phyloP scores from a whole-genome alignment of 257 asterid genomes.

The Nicotiana sylvestris region DNA sequence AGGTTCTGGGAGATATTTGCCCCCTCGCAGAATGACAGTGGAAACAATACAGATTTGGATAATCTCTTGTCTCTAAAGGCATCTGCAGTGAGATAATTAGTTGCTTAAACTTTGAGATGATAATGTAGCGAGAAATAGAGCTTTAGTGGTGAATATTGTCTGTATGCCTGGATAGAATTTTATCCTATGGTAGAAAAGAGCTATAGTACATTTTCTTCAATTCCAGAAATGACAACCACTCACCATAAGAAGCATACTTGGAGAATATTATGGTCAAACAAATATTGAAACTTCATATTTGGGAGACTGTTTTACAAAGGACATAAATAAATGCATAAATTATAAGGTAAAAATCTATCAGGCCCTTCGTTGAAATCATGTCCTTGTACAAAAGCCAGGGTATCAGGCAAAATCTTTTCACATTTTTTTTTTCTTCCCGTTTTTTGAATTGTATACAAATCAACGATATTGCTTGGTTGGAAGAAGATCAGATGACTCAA shows the following conservation, averaged over 20 bases:
- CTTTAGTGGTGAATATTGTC: not conserved
- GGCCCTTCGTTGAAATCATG: not conserved
- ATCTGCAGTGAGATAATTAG: conserved; percentile 43
- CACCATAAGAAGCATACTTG: not conserved
- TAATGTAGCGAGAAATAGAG: not conserved
- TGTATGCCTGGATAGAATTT: not conserved
- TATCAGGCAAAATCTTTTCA: not conserved
- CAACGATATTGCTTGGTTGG: not conserved
- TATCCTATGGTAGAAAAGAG: not conserved
- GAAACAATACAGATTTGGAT: conserved; percentile 48
- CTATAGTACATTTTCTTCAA: not conserved
- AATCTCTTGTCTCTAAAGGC: conserved; percentile 53
- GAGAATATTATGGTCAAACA: not conserved
- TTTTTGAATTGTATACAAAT: not conserved
- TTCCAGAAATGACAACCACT: not conserved
- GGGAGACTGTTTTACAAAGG: no score
- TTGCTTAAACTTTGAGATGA: not conserved
- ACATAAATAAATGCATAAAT: not conserved
- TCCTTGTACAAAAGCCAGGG: not conserved
- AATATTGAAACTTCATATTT: no score
- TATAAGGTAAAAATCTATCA: not conserved
- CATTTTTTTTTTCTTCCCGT: no score
- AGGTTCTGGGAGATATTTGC: conserved; percentile 78
- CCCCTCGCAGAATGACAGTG: conserved; percentile 31
- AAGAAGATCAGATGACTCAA: not conserved